phyloP scores from a whole-genome alignment of 192 early-diverging fungal species.

The Phycomyces nitens region DNA sequence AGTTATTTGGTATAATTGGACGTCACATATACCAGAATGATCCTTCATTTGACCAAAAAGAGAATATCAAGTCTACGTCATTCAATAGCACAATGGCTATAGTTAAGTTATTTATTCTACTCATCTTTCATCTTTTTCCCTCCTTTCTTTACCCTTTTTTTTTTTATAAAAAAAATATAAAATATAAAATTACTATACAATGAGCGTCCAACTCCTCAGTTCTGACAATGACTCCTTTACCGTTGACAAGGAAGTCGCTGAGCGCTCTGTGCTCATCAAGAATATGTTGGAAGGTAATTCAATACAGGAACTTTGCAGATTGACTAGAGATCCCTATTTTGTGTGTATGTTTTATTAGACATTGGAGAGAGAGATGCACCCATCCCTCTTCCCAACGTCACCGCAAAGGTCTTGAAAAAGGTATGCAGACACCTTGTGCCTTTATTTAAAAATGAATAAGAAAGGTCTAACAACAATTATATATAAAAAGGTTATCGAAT shows the following conservation, averaged over 20 bases:
- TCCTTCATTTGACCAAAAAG: too few relatives aligned
- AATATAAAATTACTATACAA: conserved; percentile 1
- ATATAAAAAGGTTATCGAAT: conserved; percentile 65
- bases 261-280: conserved; percentile 72
- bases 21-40: too few relatives aligned
- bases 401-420: conserved; percentile 66
- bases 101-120: too few relatives aligned
- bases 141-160: neutral
- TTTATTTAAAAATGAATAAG: too few relatives aligned
- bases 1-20: too few relatives aligned
- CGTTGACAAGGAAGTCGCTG: conserved; percentile 64
- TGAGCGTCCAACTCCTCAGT: conserved; percentile 49
- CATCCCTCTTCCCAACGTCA: conserved; percentile 81
- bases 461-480: too few relatives aligned
- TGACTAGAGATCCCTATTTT: too few relatives aligned
- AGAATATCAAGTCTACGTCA: too few relatives aligned
- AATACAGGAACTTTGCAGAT: too few relatives aligned
- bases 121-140: too few relatives aligned
- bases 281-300: conserved; percentile 70
- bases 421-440: conserved; percentile 35
- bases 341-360: conserved; percentile 32
- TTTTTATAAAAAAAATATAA: neutral
- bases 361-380: conserved; percentile 61
- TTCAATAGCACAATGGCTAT: too few relatives aligned
- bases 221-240: conserved; percentile 62